Percentiles rank a stretch among this genome's conserved stretches.
These are phyloP conservation scores for Osmozyma mogii DNA, from an alignment of 805 yeast genomes.

Conservation along the genomic window DNA sequence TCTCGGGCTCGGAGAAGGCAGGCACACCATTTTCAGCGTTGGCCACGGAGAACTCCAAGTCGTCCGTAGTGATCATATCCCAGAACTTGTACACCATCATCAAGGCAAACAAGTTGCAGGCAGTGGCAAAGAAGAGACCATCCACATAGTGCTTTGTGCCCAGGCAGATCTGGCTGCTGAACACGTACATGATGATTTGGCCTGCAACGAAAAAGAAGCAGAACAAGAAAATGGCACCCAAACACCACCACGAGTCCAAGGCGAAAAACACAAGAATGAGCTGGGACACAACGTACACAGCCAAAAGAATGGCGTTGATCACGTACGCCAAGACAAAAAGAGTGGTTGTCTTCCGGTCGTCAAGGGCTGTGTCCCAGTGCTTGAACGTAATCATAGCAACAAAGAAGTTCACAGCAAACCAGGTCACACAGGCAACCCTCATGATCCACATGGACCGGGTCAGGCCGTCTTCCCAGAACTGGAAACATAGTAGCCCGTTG, in stretches of 20 bases:
- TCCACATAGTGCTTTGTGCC: constrained; percentile 80
- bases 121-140: constrained; percentile 77
- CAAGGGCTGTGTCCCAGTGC: constrained; percentile 44
- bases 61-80: constrained; percentile 94
- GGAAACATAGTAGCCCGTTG: constrained; percentile 77
- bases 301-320: constrained; percentile 59
- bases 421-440: constrained; percentile 41
- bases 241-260: constrained; percentile 76
- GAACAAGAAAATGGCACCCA: constrained; percentile 74
- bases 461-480: constrained; percentile 94
- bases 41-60: constrained; percentile 80
- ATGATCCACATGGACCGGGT: constrained; percentile 49
- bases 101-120: constrained; percentile 70
- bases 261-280: constrained; percentile 57
- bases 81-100: constrained; percentile 97
- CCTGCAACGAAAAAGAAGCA: constrained; percentile 70
- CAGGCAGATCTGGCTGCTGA: constrained; percentile 59
- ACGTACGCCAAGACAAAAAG: constrained; percentile 66
- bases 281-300: constrained; percentile 60
- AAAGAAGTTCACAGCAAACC: constrained; percentile 61
- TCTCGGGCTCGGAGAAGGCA: too few relatives aligned
- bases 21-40: too few relatives aligned
- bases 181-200: constrained; percentile 67
- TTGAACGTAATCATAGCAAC: constrained; percentile 68
- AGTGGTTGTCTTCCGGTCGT: constrained; percentile 49